Evolutionary conservation across 352 stramenopile species (phyloP), one percentile per base, ranked within the genome.

Genomic region (Phytophthora melonis): DNA sequence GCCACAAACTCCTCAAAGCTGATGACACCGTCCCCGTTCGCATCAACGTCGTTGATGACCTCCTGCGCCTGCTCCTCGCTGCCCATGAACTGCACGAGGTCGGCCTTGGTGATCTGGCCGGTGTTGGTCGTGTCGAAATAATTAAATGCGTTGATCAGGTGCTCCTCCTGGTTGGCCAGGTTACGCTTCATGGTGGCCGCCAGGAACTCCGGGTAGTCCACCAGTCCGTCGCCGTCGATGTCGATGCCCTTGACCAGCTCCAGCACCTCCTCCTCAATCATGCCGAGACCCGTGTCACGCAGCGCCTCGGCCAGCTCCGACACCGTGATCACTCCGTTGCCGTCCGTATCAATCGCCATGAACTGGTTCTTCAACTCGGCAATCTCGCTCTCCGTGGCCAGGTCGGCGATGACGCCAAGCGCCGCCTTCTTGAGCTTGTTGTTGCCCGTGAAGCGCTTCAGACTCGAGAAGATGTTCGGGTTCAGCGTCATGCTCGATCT

Each of bases 1-100:
- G 73, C 74, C 55, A 95, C 81, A 71, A 98, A 99, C 73, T 99
- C 95, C 25, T 97, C 85, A 68, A 98, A 98, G 74, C 83, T 97
- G 74, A 98, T 98, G 53, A 92, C 75, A 11, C 93, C 93, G 73
- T 98, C 95, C 49, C 93, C 86, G 70, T 98, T 94, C 39, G 76
- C 79, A 73, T 98, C 93, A 36, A 98, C 84, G n/a, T 97, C 92
- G 43, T 94, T 66, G 59, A 98, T 98, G 43, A 98, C 84, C 57
- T 98, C 93, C 56, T 94, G 84, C 45, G 93, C 95, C 61, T 98
- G 93, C 63, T 95, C 88, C 65, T 97, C 90, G 69, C 89, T 97
- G 56, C 94, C 92, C 88, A 98, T 98, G 66, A 98, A 96, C 66
- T 93, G 86, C 36, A 93, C 86, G 55, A 98, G 82, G 71, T 98